Evolutionary conservation across 306 rosid genomes (phyloP).

Genomic region (Castanea mollissima): DNA sequence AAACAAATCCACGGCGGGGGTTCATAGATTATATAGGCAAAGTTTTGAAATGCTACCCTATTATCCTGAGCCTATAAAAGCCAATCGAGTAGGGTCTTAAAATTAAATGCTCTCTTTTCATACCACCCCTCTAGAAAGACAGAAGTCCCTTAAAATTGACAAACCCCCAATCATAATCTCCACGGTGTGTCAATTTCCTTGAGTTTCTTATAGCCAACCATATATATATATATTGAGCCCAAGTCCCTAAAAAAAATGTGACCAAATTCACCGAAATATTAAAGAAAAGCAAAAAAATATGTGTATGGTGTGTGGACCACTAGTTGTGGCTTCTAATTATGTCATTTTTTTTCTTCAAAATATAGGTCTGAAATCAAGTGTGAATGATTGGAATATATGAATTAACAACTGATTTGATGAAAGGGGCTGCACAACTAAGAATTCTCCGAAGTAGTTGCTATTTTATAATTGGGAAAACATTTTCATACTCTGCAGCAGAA

Average conservation of each 20-base stretch:
- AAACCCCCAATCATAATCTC: neutral
- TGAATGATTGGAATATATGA: neutral
- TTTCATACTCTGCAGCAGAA: neutral
- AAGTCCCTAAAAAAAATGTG: constrained; percentile 11
- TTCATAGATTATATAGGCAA: too few relatives aligned
- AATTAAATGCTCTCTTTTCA: neutral
- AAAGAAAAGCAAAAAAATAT: neutral
- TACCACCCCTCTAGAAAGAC: neutral
- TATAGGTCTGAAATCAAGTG: neutral
- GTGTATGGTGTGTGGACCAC: neutral
- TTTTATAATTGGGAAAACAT: neutral
- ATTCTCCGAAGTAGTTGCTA: too few relatives aligned
- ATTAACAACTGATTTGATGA: neutral
- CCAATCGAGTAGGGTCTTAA: neutral
- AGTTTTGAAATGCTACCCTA: neutral
- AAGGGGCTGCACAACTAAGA: neutral
- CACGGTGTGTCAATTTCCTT: neutral
- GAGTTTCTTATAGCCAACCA: neutral
- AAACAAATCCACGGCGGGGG: neutral
- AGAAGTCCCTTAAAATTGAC: neutral
- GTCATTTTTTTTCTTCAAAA: neutral
- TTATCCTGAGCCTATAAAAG: neutral
- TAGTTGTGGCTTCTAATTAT: neutral
- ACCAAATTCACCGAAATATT: neutral
- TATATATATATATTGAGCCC: neutral